Base-by-base conservation (phyloP, 2,329 filamentous ascomycete genomes). In the Blumeria graminis region DNA sequence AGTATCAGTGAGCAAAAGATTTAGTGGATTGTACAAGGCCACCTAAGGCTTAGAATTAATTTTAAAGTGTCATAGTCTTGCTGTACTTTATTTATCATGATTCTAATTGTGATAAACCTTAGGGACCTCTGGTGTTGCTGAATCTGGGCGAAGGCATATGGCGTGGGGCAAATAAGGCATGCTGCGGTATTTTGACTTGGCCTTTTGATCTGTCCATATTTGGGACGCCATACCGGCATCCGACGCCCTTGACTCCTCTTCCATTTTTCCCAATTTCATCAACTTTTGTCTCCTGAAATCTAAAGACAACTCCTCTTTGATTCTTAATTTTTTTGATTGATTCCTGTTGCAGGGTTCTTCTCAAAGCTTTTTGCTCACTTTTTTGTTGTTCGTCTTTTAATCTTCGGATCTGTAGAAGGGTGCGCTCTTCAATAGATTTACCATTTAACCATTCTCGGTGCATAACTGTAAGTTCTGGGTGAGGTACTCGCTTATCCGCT, bases 221-320 rank as follows among this genome's bases (percentile, higher is more conserved):
- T 10, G 81, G 80, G 58, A 73, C 74, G 58, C 81, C 81, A 62
- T 84, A 84, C 58, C 78, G 71, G 74, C 75, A 79, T 18, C 81
- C 81, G 1, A 76, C 72, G 11, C 70, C 78, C 32, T 66, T 68
- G 38, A 69, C 68, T 4, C 73, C 70, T 58, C 75, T 72, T 22
- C 80, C 80, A 54, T 73, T 68, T 22, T 67, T 69, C 35, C 80
- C 79, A 2, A 74, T 76, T 56, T 72, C 69, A 55, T 82, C 76
- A 6, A 74, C 73, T 62, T 76, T 75, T 62, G 77, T 71, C 60
- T 78, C 69, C 64, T 74, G 74, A 65, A 83, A 77, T n/a, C 77
- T 71, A 66, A 81, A 82, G 66, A 81, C 75, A 67, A 75, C 80
- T 56, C 78, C 71, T 7, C 72, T 61, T 13, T 60, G 72, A 36